Base-by-base conservation (phyloP, 805 yeast species). In the Ogataea henricii region DNA sequence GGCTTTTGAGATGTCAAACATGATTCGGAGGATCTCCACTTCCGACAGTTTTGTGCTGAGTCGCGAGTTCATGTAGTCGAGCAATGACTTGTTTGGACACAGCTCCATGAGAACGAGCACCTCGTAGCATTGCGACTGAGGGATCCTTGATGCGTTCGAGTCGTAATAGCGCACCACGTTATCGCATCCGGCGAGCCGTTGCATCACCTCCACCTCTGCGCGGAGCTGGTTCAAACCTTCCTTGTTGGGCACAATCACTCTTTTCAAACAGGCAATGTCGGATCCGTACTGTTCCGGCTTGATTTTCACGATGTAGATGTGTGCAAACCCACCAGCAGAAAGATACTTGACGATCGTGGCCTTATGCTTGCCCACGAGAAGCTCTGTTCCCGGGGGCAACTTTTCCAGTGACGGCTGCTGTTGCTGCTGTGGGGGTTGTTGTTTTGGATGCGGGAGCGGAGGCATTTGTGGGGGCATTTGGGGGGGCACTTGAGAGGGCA, bases 41-140 rank as follows among this genome's bases (percentile, higher is more conserved):
- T 87, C 95, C 0, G 78, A 70, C 45, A 92, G 74, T 63, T 91
- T 92, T 10, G 89, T 85, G 53, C 87, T 81, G 47, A 92, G 77
- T 45, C 91, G 77, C 16, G 85, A 77, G 67, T 92, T 94, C 98
- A 92, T 91, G 62, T 78, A 91, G 63, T 94, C 97, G 51, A 92
- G 74, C 40, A 96, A 77, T 14, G 96, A 89, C 53, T 86, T 79
- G 64, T 87, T 87, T 9, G 96, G 85, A 64, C 99, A 92, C 58
- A 85, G 79, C 66, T 92, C 99, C 98, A 92, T 94, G 54, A 92
- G 73, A 36, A 92, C 81, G 46, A 92, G 73, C 7, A 94, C 97
- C 68, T 92, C 98, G 65, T 89, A 94, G 38, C 59, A 54, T 3
- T 75, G 60, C 1, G 78, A 72, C 41, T 72, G 64, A 2, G 69